phyloP scores from a whole-genome alignment of 2,329 filamentous ascomycete genomes.

The Phyllosticta citribraziliensis region DNA sequence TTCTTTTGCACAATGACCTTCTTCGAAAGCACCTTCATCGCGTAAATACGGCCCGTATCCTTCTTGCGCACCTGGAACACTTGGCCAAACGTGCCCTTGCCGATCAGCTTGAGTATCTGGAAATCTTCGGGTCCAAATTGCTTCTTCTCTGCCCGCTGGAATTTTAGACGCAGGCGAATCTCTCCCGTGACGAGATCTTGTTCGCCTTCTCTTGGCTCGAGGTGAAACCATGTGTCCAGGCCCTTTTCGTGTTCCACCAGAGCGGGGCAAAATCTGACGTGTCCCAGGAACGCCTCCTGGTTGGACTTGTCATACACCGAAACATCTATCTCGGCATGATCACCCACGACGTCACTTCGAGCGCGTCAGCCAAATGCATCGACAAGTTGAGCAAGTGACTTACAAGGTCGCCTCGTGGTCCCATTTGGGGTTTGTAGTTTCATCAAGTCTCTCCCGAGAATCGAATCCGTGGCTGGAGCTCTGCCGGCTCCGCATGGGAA shows the following conservation, averaged over 20 bases:
- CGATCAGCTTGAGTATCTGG: slow-evolving; percentile 89
- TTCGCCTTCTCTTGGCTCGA: slow-evolving; percentile 72
- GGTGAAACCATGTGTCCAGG: slow-evolving; percentile 74
- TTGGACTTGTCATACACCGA: slow-evolving; percentile 84
- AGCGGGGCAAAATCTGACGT: slow-evolving; percentile 71
- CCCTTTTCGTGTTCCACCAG: slow-evolving; percentile 58
- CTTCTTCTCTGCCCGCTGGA: slow-evolving; percentile 79
- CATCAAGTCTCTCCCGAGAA: slow-evolving; percentile 43
- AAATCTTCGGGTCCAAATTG: slow-evolving; percentile 94
- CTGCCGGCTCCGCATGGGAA: slow-evolving; percentile 93
- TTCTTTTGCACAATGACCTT: slow-evolving; percentile 99
- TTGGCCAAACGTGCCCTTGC: slow-evolving; percentile 96
- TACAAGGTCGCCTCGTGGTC: slow-evolving; percentile 93
- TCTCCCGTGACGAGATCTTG: slow-evolving; percentile 72
- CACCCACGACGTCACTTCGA: slow-evolving; percentile 78
- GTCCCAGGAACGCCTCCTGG: slow-evolving; percentile 84
- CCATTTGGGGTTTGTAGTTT: slow-evolving; percentile 82
- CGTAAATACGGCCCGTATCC: slow-evolving; percentile 91
- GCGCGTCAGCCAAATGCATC: slow-evolving; percentile 15
- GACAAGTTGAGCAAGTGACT: slow-evolving; percentile 31
- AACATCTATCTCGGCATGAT: slow-evolving; percentile 81
- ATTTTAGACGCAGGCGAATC: slow-evolving; percentile 76
- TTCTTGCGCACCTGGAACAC: slow-evolving; percentile 98
- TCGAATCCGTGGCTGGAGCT: slow-evolving; percentile 87
- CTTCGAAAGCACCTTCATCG: slow-evolving; percentile 98